A percentile compares a stretch with the other conserved stretches of the same genome.
Conservation (phyloP, 2,329 filamentous ascomycete genomes). For the Xylariaceae sp. region DNA sequence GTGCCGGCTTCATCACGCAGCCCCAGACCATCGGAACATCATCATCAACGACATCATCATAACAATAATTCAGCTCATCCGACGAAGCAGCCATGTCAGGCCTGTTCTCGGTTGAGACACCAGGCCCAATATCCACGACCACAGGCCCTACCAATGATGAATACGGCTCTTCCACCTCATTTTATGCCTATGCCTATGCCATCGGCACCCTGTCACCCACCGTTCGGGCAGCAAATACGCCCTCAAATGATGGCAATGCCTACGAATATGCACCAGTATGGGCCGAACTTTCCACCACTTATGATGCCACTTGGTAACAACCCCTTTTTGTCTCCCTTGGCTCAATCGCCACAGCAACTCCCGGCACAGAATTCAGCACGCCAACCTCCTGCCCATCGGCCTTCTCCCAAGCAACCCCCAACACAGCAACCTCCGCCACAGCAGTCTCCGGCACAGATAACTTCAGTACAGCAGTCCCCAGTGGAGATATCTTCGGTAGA, state of each 20-base stretch:
- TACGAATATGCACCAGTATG: conserved; percentile 21
- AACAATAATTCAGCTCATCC: conserved; percentile 8
- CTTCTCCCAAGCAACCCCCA: too few relatives aligned
- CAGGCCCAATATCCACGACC: conserved; percentile 26
- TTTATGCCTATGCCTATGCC: conserved; percentile 13
- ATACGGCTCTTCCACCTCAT: conserved; percentile 22
- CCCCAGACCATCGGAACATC: conserved; percentile 1
- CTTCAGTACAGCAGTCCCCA: neutral
- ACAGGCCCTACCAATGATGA: conserved; percentile 27
- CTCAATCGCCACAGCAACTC: conserved; percentile 12
- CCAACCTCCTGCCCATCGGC: neutral
- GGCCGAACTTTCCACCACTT: conserved; percentile 22
- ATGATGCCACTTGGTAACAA: conserved; percentile 27
- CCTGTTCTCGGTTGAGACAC: conserved; percentile 30
- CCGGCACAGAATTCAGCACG: neutral
- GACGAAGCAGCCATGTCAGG: conserved; percentile 29
- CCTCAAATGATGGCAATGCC: conserved; percentile 28
- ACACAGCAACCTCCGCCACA: too few relatives aligned
- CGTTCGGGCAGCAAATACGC: conserved; percentile 26
- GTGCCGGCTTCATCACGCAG: conserved; percentile 7
- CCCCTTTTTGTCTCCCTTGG: conserved; percentile 19
- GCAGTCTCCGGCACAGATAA: neutral
- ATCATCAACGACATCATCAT: neutral
- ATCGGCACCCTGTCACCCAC: conserved; percentile 22
- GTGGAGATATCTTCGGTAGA: neutral